phyloP scores from a whole-genome alignment of 2,329 filamentous ascomycete genomes.

The Fusarium penzigii region DNA sequence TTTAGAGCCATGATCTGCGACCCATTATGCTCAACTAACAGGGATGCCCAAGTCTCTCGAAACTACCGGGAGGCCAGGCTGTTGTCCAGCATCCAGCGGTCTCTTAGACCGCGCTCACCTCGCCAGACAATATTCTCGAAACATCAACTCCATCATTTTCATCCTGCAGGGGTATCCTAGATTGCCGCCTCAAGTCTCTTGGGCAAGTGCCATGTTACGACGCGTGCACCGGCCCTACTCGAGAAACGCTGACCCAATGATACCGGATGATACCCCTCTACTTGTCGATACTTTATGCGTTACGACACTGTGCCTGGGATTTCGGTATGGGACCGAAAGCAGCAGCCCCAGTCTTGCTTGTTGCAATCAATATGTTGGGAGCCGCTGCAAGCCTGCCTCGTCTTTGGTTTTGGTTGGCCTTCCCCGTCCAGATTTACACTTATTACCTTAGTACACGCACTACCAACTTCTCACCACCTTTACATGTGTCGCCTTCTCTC shows the following conservation, averaged over 20 bases:
- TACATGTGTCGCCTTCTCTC: conserved; percentile 6
- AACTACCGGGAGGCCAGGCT: conserved; percentile 20
- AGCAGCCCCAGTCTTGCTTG: conserved; percentile 14
- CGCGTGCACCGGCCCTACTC: conserved; percentile 4
- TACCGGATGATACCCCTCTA: conserved; percentile 13
- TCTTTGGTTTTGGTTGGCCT: conserved; percentile 12
- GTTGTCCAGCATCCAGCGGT: conserved; percentile 10
- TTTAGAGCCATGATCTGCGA: conserved; percentile 34
- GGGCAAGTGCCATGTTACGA: conserved; percentile 6
- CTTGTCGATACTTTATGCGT: conserved; percentile 20
- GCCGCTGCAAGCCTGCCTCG: conserved; percentile 21
- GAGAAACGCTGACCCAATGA: conserved; percentile 12
- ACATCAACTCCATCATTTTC: conserved; percentile 16
- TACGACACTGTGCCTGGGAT: conserved; percentile 25
- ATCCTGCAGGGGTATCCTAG: conserved; percentile 18
- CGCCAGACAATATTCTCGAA: conserved; percentile 20
- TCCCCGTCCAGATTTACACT: conserved; percentile 1
- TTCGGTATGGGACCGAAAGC: conserved; percentile 18
- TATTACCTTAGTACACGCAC: background rate
- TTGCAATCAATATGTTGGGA: conserved; percentile 28
- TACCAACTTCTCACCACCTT: conserved; percentile 5
- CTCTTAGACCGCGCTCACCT: conserved; percentile 15
- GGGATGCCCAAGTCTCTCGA: conserved; percentile 26
- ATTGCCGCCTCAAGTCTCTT: background rate
- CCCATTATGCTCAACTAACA: conserved; percentile 28